Evolutionary conservation across 352 stramenopile genomes (phyloP).

Genomic region (Globisporangium splendens): DNA sequence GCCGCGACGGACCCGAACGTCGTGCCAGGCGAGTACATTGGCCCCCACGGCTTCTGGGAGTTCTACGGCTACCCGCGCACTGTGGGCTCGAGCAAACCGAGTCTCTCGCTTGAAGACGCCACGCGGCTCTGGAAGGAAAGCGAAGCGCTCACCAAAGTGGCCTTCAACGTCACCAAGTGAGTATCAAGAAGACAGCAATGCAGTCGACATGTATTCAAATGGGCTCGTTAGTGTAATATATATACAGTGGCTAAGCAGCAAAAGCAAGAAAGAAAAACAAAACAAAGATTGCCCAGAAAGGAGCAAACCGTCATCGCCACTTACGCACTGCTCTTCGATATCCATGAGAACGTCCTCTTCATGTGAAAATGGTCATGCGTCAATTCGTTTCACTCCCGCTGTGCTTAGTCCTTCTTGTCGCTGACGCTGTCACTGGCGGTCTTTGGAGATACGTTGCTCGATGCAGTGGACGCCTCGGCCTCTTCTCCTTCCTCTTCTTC

Average conservation of each 20-base stretch:
- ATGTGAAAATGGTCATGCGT: no score
- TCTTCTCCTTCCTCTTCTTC: constrained; percentile 10
- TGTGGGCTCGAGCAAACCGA: constrained; percentile 48
- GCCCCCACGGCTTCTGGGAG: constrained; percentile 48
- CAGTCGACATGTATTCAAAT: neutral
- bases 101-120: constrained; percentile 28
- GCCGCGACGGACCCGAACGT: constrained; percentile 44
- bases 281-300: neutral
- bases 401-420: neutral
- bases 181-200: neutral
- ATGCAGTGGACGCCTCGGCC: neutral
- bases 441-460: neutral
- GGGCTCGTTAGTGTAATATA: neutral
- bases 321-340: neutral
- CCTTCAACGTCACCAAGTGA: constrained; percentile 16
- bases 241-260: neutral
- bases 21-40: constrained; percentile 46
- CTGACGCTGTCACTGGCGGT: neutral
- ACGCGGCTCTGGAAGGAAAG: constrained; percentile 28
- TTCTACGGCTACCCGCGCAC: constrained; percentile 60
- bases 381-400: no score
- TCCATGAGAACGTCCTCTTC: neutral
- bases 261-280: neutral
- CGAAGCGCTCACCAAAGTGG: constrained; percentile 26
- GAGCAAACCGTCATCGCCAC: neutral